phyloP scores from a whole-genome alignment of 2,329 filamentous ascomycete genomes.

The Paraphoma chrysanthemicola region DNA sequence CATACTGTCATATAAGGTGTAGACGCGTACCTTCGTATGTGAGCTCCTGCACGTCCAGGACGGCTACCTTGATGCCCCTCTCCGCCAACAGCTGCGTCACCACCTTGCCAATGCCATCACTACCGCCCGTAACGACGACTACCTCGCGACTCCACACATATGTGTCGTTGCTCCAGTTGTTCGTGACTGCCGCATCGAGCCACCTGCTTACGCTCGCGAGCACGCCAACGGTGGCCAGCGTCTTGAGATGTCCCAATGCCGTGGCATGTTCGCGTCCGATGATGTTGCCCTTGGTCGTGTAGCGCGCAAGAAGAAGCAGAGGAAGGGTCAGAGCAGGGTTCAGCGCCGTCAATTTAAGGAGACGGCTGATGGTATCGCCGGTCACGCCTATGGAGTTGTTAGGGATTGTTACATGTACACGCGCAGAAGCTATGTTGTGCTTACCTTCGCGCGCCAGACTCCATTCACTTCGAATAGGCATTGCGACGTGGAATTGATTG shows the following conservation, averaged over 20 bases:
- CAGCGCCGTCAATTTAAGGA: conserved; percentile 67
- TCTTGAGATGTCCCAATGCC: conserved; percentile 62
- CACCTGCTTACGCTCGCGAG: conserved; percentile 57
- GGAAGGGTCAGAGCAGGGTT: conserved; percentile 71
- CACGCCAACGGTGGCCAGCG: conserved; percentile 62
- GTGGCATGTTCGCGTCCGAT: conserved; percentile 57
- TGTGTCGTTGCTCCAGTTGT: conserved; percentile 60
- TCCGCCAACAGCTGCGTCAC: conserved; percentile 72
- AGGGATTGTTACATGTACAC: too few relatives aligned
- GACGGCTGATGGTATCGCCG: conserved; percentile 64
- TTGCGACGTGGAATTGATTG: conserved; percentile 11
- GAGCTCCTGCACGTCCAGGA: conserved; percentile 72
- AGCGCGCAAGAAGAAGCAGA: conserved; percentile 67
- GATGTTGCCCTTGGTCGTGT: conserved; percentile 67
- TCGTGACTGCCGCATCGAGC: conserved; percentile 59
- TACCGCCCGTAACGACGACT: conserved; percentile 76
- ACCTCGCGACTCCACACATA: conserved; percentile 75
- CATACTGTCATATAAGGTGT: not conserved
- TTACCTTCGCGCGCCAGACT: conserved; percentile 49
- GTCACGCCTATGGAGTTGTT: conserved; percentile 32
- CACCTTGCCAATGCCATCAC: conserved; percentile 73
- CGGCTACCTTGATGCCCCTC: conserved; percentile 70
- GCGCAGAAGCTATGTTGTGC: not conserved
- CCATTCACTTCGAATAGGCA: conserved; percentile 49
- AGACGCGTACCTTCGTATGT: conserved; percentile 54